Evolutionary conservation across 371 early-diverging fungal genomes (phyloP).

Genomic region (Mucor plumbeus): DNA sequence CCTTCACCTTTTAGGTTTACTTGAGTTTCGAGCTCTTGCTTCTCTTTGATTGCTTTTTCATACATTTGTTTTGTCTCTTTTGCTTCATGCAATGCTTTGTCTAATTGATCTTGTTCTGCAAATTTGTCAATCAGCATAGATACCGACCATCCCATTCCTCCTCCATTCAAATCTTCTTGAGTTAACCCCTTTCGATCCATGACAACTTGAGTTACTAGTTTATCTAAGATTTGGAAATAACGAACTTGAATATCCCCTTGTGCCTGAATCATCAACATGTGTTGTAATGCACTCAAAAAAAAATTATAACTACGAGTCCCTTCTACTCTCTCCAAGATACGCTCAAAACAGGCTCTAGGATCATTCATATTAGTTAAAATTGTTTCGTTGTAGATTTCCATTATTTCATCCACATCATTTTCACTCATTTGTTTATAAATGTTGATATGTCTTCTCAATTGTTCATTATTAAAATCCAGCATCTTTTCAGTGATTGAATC

Average conservation of each 20-base stretch:
- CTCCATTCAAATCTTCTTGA: conserved; percentile 59
- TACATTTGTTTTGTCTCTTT: conserved; percentile 61
- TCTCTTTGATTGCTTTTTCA: conserved; percentile 56
- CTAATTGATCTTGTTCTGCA: conserved; percentile 81
- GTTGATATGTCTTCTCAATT: conserved; percentile 75
- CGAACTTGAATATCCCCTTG: conserved; percentile 64
- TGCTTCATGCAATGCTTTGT: conserved; percentile 70
- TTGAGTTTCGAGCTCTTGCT: conserved; percentile 77
- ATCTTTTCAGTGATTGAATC: conserved; percentile 77
- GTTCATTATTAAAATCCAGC: conserved; percentile 70
- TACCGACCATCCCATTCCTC: conserved; percentile 67
- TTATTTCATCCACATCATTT: conserved; percentile 77
- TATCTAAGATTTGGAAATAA: conserved; percentile 83
- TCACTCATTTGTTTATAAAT: conserved; percentile 79
- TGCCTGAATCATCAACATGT: conserved; percentile 77
- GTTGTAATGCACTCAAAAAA: conserved; percentile 79
- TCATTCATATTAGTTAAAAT: conserved; percentile 81
- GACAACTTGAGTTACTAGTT: conserved; percentile 80
- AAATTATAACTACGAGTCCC: conserved; percentile 79
- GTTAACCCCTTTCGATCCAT: conserved; percentile 74
- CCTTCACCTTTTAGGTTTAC: conserved; percentile 75
- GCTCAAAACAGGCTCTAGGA: conserved; percentile 79
- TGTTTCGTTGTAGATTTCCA: conserved; percentile 79
- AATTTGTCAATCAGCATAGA: conserved; percentile 76
- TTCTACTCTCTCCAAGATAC: conserved; percentile 73